phyloP scores from a whole-genome alignment of 352 stramenopile genomes.

The Phytophthora chlamydospora region DNA sequence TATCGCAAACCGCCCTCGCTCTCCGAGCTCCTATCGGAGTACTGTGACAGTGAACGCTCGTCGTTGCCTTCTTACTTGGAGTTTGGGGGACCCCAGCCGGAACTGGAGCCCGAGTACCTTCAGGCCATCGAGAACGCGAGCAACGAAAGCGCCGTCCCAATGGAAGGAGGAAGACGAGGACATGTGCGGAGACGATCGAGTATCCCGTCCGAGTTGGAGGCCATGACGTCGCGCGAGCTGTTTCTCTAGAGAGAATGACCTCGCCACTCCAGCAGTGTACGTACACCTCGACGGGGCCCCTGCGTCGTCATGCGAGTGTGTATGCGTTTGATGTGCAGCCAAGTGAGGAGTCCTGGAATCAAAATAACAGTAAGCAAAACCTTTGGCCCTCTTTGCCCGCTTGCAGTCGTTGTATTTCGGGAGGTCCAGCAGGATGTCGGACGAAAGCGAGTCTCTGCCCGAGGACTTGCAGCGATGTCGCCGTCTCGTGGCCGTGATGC shows the following conservation, averaged over 20 bases:
- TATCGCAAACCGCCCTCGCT: conserved; percentile 52
- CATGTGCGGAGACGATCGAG: conserved; percentile 34
- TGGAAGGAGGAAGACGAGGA: conserved; percentile 33
- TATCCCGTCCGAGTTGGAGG: conserved; percentile 29
- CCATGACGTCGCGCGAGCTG: conserved; percentile 35
- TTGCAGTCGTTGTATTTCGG: conserved; percentile 23
- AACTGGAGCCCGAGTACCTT: conserved; percentile 46
- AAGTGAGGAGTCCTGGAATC: conserved; percentile 12
- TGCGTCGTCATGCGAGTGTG: conserved; percentile 9
- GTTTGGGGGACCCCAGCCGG: conserved; percentile 31
- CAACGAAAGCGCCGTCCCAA: conserved; percentile 18
- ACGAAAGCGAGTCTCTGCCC: conserved; percentile 13
- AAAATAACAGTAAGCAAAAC: conserved; percentile 25
- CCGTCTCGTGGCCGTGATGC: conserved; percentile 57
- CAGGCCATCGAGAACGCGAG: conserved; percentile 31
- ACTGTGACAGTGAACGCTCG: conserved; percentile 42
- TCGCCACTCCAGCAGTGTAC: conserved; percentile 6
- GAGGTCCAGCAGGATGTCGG: conserved; percentile 6
- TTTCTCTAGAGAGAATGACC: conserved; percentile 17
- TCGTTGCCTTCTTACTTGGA: conserved; percentile 38
- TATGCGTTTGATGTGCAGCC: conserved; percentile 15
- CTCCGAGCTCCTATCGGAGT: conserved; percentile 70
- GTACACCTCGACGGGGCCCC: conserved; percentile 8
- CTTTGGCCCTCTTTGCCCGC: conserved; percentile 3
- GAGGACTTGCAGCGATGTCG: conserved; percentile 62